Evolutionary conservation across 345 rosid genomes (phyloP), one percentile per base, ranked within the genome.

Genomic region (Diplotaxis tenuifolia): DNA sequence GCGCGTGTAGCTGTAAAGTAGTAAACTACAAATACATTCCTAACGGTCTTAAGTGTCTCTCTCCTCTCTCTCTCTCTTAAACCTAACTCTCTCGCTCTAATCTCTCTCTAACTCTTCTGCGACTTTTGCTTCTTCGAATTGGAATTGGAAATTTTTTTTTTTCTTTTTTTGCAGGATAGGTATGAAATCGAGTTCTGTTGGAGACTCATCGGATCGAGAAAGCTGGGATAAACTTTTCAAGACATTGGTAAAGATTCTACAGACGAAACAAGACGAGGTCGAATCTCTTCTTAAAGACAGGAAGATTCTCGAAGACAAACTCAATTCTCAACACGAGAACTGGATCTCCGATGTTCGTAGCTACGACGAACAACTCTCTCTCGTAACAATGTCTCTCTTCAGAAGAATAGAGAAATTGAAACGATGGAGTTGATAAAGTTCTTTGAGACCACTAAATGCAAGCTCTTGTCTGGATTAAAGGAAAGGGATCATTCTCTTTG

Each of bases 261-360:
- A 79, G 42, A 69, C 82, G 54, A 91, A 86, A 68, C 91, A 92
- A 70, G 80, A 84, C 29, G 93, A 89, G 88, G 86, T 90, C 21
- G 77, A 80, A 40, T 74, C 85, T 16, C 85, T 90, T 21, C 74
- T 84, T 47, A 62, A 78, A 75, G 89, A 92, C 62, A 83, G 88
- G 82, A 86, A 83, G 67, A 42, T 81, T 19, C 79, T 90, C 5
- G 89, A 84, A 82, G 93, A 74, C 65, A 83, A 75, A 5, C 58
- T 90, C 38, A 86, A 72, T 15, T 75, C 70, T 50, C 83, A 81
- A 52, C 79, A 83, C 16, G 80, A 82, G 1, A 68, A 80, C 22
- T 82, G 90, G 89, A 69, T 65, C 25, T 78, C 81, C 31, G 94
- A 86, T 52, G 71, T 83, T 75, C 81, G 79, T 18, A 54, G 79